Evolutionary conservation across 2,329 filamentous ascomycete genomes (phyloP).

Genomic region (Mariannaea elegans): DNA sequence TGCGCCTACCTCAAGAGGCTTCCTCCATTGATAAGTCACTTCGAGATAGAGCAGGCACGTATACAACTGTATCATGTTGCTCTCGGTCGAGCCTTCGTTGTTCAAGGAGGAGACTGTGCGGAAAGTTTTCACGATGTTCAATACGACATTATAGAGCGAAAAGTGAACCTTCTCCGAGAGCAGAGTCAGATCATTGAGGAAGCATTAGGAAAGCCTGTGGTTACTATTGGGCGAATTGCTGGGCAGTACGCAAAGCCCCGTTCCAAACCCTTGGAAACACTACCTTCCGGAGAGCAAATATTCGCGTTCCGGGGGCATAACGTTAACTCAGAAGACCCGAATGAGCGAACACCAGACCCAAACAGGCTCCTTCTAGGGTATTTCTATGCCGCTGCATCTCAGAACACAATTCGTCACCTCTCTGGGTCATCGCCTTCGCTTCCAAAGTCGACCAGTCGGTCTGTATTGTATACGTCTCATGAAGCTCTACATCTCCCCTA

Average conservation of each 20-base stretch:
- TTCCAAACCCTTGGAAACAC: neutral
- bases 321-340: neutral
- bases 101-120: neutral
- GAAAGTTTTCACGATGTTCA: neutral
- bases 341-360: neutral
- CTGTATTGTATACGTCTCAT: neutral
- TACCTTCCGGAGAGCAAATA: neutral
- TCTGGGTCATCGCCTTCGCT: neutral
- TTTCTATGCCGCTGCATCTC: neutral
- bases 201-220: neutral
- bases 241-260: neutral
- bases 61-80: neutral
- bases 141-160: neutral
- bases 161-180: neutral
- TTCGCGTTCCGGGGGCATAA: neutral
- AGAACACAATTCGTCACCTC: neutral
- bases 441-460: neutral
- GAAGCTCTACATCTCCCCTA: neutral
- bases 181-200: neutral
- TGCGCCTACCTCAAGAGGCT: neutral
- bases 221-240: neutral
- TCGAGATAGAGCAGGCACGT: neutral
- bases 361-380: neutral
- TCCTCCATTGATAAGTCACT: neutral
- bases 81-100: neutral